Base-by-base conservation (phyloP, 1,139 yeast species). In the Geotrichum phurueaensis region DNA sequence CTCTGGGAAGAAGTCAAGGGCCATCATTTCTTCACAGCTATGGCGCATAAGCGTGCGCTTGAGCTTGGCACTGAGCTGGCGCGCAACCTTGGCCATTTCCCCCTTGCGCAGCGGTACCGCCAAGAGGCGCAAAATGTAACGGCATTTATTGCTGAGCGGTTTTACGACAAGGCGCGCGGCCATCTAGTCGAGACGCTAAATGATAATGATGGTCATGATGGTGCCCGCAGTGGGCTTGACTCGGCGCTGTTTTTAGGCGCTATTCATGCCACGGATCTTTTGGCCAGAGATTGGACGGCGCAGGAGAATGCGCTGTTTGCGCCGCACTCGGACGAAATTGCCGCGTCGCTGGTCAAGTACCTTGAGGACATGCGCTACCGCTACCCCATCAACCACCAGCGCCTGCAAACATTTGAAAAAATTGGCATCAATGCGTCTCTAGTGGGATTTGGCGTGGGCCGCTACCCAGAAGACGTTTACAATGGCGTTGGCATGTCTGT, bases 391-490 rank as follows among this genome's bases (percentile, higher is more conserved):
- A 92, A 92, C 73, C 81, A 79, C 60, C 72, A 75, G 15, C 74
- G 79, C 56, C 71, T 79, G 23, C 77, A 79, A 1, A 70, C 68
- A 61, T 71, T 69, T 55, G 60, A 62, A 6, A 54, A 55, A n/a
- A 61, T 61, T 6, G 70, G 71, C 2, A 20, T 61, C 27, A 62
- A 65, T 55, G 51, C 61, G 23, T 54, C 62, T 20, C 51, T 61
- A 51, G 68, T 63, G 25, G 96, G 95, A 0, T 84, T 86, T 51
- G 96, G 89, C 0, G 75, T 92, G 54, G 99, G 99, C 1, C 78
- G 99, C 68, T 94, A 94, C 70, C 97, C 97, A 0, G 98, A 92
- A 70, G 99, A 94, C 74, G 75, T 87, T 15, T 94, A 94, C 72
- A 88, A 92, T 73, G 98, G 98, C 0, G 77, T 80, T 63, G 86